Evolutionary conservation across 257 asterid species (phyloP), one percentile per base, ranked within the genome.

Genomic region (Datura wrightii): DNA sequence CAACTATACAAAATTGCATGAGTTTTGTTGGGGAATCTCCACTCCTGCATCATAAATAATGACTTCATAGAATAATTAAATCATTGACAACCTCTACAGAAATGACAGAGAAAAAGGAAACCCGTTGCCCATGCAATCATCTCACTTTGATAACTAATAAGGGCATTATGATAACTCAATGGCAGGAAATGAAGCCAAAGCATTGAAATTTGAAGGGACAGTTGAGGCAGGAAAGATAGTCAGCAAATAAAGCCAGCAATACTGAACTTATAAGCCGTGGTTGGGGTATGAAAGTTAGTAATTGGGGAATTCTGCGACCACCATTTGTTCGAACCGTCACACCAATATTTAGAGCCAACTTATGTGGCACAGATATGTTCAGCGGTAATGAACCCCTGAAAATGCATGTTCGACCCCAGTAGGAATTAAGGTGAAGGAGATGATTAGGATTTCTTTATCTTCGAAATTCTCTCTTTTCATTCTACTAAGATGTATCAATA

Each of bases 41-140:
- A 46, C 24, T 50, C 37, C 44, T 50, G 19, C 81, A 34, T 76
- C 62, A 52, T 44, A n/a, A 11, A 19, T 48, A 19, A 48, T 11
- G 60, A 74, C 80, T 24, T 74, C 60, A 16, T 74, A 74, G 44
- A 5, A 4, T 72, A 74, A 74, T 31, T 48, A 74, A 74, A 48
- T 74, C 19, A 74, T 13, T 66, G 74, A 66, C 80, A 74, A 11
- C 80, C 59, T 24, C 31, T 74, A 74, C 24, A 11, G 58, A 71
- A 71, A 44, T 44, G 41, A 71, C 39, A 44, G 44, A 8, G 36
- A 11, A 44, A 71, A n/a, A n/a, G 55, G 39, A 44, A 11, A 71
- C 7, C 55, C 37, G n/a, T 44, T 71, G 41, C 55, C 44, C 16
- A 71, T 44, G 39, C 18, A 48, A 44, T 71, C 56, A 71, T 71